phyloP scores from a whole-genome alignment of 2,329 filamentous ascomycete genomes.

The Ophiostoma sp. region DNA sequence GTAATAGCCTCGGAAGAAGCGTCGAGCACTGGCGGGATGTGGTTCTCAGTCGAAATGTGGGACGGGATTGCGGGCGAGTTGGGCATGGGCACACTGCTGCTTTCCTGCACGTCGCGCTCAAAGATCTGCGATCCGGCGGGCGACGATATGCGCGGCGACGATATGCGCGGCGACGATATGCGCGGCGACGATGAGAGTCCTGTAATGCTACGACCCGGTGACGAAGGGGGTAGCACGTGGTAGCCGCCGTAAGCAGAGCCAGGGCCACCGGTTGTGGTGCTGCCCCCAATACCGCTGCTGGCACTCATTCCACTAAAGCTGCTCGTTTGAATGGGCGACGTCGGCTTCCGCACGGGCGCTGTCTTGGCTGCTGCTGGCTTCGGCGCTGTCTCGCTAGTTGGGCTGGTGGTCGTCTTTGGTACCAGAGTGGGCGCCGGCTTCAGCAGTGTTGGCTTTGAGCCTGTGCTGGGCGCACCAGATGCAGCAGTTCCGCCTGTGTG shows the following conservation, averaged over 20 bases:
- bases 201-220: constrained; percentile 52
- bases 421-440: constrained; percentile 26
- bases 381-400: constrained; percentile 23
- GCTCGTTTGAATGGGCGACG: constrained; percentile 35
- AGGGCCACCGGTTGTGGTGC: background rate
- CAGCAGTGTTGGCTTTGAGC: background rate
- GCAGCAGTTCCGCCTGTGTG: background rate
- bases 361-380: background rate
- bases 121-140: constrained; percentile 80
- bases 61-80: constrained; percentile 81
- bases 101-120: constrained; percentile 87
- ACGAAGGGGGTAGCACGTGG: constrained; percentile 52
- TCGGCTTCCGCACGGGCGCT: constrained; percentile 30
- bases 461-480: constrained; percentile 25
- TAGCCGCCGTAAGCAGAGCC: constrained; percentile 31
- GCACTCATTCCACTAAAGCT: constrained; percentile 34
- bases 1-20: constrained; percentile 91
- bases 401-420: background rate
- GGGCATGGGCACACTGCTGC: constrained; percentile 45
- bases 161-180: constrained; percentile 73
- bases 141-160: constrained; percentile 67
- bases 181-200: constrained; percentile 63
- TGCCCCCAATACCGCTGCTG: background rate
- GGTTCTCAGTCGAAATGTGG: constrained; percentile 90
- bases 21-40: constrained; percentile 85